phyloP scores from a whole-genome alignment of 1,284 basidiomycete genomes.

The Polyporus tsugae region DNA sequence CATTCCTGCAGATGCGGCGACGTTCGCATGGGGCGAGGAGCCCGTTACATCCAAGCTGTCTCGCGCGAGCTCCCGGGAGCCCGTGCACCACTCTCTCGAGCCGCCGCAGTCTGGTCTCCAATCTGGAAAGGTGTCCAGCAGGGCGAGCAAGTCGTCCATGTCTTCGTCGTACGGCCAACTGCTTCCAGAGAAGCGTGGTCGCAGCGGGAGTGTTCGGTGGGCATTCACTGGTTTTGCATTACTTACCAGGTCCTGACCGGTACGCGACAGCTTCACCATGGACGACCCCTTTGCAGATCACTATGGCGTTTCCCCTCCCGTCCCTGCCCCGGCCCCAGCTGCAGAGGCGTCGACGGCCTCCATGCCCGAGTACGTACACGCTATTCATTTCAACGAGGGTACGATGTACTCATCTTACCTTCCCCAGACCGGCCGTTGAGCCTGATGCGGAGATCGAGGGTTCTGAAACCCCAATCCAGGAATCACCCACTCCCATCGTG shows the following conservation, averaged over 20 bases:
- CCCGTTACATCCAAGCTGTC: conserved; percentile 24
- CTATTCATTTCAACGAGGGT: not conserved
- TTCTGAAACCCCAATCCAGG: conserved; percentile 16
- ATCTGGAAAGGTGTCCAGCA: conserved; percentile 34
- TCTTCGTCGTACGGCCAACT: conserved; percentile 42
- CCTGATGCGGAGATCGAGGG: conserved; percentile 12
- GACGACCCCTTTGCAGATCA: conserved; percentile 49
- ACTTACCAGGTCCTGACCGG: not conserved
- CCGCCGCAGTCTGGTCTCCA: not conserved
- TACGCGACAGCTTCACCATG: conserved; percentile 44
- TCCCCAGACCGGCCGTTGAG: conserved; percentile 21
- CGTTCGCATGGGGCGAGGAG: conserved; percentile 35
- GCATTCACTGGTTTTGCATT: conserved; percentile 20
- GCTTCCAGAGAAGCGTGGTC: conserved; percentile 38
- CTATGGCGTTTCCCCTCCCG: conserved; percentile 6
- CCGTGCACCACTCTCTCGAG: not conserved
- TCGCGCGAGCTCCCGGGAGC: conserved; percentile 17
- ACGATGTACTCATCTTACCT: not conserved
- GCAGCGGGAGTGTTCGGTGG: conserved; percentile 45
- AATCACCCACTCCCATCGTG: conserved; percentile 34
- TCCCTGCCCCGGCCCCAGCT: conserved; percentile 5
- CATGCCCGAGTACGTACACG: conserved; percentile 33
- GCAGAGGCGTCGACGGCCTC: conserved; percentile 25
- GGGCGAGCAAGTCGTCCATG: conserved; percentile 41
- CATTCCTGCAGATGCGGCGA: conserved; percentile 27